Evolutionary conservation across 2,329 filamentous ascomycete genomes (phyloP).

Genomic region (Nemania serpens): DNA sequence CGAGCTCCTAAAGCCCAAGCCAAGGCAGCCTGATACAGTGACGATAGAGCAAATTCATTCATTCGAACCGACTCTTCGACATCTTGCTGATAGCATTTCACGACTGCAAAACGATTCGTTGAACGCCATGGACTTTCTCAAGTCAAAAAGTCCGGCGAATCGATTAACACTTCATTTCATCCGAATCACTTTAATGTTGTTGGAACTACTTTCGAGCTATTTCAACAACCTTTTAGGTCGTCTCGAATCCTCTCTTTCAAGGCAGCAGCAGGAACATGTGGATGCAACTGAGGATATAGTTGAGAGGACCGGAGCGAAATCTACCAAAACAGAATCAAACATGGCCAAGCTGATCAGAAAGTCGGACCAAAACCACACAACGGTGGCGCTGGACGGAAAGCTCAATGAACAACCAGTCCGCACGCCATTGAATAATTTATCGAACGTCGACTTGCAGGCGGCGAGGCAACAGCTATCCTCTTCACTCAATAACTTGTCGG

Average conservation of each 20-base stretch:
- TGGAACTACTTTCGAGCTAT: constrained; percentile 1
- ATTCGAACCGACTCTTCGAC: constrained; percentile 5
- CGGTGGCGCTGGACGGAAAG: background rate
- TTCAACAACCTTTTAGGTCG: constrained; percentile 4
- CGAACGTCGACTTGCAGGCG: background rate
- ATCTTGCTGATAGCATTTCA: constrained; percentile 10
- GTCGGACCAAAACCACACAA: background rate
- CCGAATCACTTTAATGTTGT: constrained; percentile 7
- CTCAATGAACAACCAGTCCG: constrained; percentile 4
- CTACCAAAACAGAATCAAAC: background rate
- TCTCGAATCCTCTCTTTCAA: background rate
- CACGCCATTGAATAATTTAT: constrained; percentile 4
- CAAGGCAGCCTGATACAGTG: background rate
- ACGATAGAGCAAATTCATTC: constrained; percentile 5
- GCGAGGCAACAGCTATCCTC: constrained; percentile 10
- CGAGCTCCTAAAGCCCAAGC: background rate
- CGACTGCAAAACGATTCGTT: constrained; percentile 4
- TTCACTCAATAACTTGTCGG: constrained; percentile 11
- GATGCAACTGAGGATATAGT: background rate
- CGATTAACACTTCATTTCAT: constrained; percentile 5
- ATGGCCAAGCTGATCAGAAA: background rate
- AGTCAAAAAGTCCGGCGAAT: background rate
- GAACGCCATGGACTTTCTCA: background rate
- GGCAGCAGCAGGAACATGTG: background rate
- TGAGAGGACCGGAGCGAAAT: background rate